These are phyloP conservation scores for Plasmodium billcollinsi DNA, from an alignment of 169 alveolate genomes.

Conservation along the genomic window DNA sequence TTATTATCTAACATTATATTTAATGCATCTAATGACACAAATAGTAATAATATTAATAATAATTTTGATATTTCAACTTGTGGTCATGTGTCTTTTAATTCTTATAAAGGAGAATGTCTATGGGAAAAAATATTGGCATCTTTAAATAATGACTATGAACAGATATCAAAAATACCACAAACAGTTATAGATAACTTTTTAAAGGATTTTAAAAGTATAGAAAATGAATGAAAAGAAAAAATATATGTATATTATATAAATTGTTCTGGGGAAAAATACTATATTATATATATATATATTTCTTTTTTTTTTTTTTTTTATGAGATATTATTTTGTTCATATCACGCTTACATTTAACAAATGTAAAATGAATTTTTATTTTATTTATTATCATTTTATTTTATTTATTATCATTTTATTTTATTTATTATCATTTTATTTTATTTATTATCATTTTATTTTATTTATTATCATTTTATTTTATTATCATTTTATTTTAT, in stretches of 20 bases:
- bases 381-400: too few species aligned
- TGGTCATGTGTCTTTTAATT: neutral
- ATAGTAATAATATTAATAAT: neutral
- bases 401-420: too few species aligned
- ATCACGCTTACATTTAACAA: too few species aligned
- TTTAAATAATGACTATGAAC: constrained; percentile 55
- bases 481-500: too few species aligned
- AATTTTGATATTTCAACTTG: neutral
- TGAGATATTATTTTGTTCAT: too few species aligned
- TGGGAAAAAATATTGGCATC: constrained; percentile 75
- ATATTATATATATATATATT: too few species aligned
- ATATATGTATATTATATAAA: neutral
- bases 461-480: too few species aligned
- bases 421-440: too few species aligned
- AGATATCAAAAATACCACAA: constrained; percentile 54
- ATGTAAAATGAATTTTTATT: too few species aligned
- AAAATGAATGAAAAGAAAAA: constrained; percentile 6
- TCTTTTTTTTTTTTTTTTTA: too few species aligned
- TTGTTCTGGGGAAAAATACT: neutral
- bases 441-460: too few species aligned
- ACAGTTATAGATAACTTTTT: constrained; percentile 41
- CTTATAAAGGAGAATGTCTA: constrained; percentile 50
- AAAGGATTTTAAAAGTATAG: constrained; percentile 52
- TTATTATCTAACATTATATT: constrained; percentile 55
- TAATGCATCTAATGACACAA: neutral